Base-by-base conservation (phyloP, 2,329 filamentous ascomycete genomes). In the Penicillium corylophilum region DNA sequence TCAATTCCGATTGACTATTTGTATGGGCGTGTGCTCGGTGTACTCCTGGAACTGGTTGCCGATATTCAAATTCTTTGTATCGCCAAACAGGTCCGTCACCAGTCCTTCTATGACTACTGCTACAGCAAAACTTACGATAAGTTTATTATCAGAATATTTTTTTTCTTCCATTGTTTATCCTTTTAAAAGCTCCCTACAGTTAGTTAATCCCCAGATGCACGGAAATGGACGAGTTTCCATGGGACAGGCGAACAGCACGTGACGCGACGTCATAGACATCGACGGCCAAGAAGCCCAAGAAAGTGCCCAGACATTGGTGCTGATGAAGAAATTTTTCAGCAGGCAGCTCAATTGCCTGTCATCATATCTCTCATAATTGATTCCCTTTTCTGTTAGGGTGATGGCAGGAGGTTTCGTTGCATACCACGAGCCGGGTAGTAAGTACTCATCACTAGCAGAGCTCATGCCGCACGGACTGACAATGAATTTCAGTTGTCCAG, bases 361-460 rank as follows among this genome's bases (percentile, higher is more conserved):
- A 24, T 9, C 9, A 18, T 12, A 9, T 36, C 33, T 12, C 2
- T 10, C 33, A 10, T 4, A 12, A 36, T 20, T 20, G 16, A 9
- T 12, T 12, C 8, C 5, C 10, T 20, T 20, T 3, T 20, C 16
- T 12, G 15, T n/a, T 5, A 16, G n/a, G n/a, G 48, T 22, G 22
- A 62, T 62, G 59, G 57, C 57, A 22, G 46, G 39, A 38, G 51
- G 67, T 18, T 75, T 74, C 52, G 64, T 74, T 5, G 61, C 69
- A 45, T 76, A 74, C 51, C 69, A 72, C 59, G 72, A 75, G 52
- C 73, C 72, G 12, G 59, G 62, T 49, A 69, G 71, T 73, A 56
- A 44, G 66, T 66, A 44, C 10, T 44, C 13, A 2, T 9, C n/a
- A 15, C 26, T 23, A 13, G 6, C 10, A 10, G 15, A 35, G 16